Conservation (phyloP, 73 alveolate genomes). For the Paramecium biaurelia region DNA sequence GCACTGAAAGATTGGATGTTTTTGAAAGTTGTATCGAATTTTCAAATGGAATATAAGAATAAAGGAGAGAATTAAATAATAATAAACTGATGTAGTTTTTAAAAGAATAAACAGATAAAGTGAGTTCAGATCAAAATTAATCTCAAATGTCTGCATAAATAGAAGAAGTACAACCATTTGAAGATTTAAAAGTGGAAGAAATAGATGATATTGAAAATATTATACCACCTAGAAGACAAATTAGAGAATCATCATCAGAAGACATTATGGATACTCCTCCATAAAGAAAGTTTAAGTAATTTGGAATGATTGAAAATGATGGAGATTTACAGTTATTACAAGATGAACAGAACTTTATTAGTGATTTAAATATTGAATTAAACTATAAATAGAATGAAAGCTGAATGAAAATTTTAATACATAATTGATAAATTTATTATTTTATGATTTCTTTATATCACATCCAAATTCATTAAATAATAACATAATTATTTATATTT, state of each 20-base stretch:
- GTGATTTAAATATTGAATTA: background rate
- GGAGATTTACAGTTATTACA: background rate
- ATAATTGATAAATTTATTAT: background rate
- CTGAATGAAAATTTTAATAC: background rate
- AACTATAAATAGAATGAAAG: background rate
- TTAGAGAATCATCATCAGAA: background rate
- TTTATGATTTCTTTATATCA: background rate
- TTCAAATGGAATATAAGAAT: background rate
- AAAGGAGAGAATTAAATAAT: background rate
- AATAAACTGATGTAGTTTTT: background rate
- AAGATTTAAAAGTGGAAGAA: background rate
- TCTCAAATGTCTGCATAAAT: background rate
- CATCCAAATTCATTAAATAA: conserved; percentile 32
- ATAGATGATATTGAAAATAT: background rate
- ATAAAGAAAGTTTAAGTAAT: background rate
- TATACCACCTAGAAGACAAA: background rate
- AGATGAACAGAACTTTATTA: background rate
- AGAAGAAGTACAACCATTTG: background rate
- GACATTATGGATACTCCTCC: background rate
- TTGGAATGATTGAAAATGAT: background rate
- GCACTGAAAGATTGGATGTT: background rate
- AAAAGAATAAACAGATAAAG: background rate
- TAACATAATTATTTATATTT: conserved; percentile 60
- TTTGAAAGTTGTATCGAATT: background rate
- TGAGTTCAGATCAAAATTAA: background rate